Base-by-base conservation (phyloP, 192 early-diverging fungal species). In the Gaertneriomyces semiglobifer region DNA sequence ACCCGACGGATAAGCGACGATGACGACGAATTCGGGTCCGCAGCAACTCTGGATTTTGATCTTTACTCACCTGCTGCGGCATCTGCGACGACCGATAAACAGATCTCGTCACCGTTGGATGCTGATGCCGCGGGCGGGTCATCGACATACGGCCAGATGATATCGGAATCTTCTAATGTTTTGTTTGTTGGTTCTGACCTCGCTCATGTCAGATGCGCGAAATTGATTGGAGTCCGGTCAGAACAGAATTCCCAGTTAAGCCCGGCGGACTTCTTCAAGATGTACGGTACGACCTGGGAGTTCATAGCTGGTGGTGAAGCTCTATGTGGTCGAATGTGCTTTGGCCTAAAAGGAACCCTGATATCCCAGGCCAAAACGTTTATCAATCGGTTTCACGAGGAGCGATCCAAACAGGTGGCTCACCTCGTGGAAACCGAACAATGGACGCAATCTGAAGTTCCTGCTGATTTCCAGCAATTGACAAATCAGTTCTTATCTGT, bases 371-470 rank as follows among this genome's bases (percentile, higher is more conserved):
- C 93, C 25, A 96, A 95, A 73, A 83, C 91, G 16, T 97, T 95
- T 70, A 58, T 99, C 16, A 83, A 77, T 52, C 89, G 96, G 73
- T 99, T 99, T 63, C 97, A 99, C 60, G 90, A 92, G 60, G 93
- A 96, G 70, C 91, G 90, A 62, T 80, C 84, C 44, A 93, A 90
- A 44, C 94, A 98, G 73, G 79, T 92, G 18, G 84, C 88, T 10
- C 74, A 91, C 16, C 78, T 96, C 10, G 87, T 99, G 58, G 97
- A 98, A 66, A 96, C 92, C 72, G 97, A 99, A 71, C 93, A 95
- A 77, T 99, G 97, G 97, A 79, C 83, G 20, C 92, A 92, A 68
- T 86, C 90, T 9, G 91, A 91, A 60, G 91, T 99, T n/a, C 93
- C 95, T 0, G 79, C 88, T 60, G 94, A 96, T 62, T 99, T 95